A percentile compares a stretch with the other conserved stretches of the same genome.
Conservation (phyloP, 495 filamentous ascomycete species). For the Pseudotulostoma volvatum region DNA sequence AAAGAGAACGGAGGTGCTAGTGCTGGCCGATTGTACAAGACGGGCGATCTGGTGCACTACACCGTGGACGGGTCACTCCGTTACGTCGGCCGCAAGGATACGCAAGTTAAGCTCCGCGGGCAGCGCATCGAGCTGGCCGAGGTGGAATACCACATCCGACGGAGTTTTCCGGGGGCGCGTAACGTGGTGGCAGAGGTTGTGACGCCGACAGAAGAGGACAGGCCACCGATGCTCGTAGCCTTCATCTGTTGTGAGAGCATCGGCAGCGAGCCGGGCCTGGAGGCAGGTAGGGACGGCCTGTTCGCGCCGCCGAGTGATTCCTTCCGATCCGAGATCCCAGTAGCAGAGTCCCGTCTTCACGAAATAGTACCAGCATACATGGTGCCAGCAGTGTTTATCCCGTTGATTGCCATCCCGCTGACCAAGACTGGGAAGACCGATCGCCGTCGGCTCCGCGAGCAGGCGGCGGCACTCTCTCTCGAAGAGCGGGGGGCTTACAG, state of each 20-base stretch:
- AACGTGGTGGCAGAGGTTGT: conserved; percentile 3
- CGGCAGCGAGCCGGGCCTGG: not conserved
- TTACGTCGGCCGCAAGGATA: conserved; percentile 20
- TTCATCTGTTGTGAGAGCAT: not conserved
- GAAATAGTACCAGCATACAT: conserved; percentile 27
- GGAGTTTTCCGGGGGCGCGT: not conserved
- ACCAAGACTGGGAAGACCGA: conserved; percentile 37
- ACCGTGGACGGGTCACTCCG: not conserved
- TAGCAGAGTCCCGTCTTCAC: conserved; percentile 3
- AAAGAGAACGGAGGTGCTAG: not conserved
- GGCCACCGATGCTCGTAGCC: not conserved
- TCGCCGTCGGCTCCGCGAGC: conserved; percentile 23
- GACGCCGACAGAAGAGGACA: not conserved
- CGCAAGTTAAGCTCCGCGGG: conserved; percentile 34
- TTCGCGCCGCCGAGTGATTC: not conserved
- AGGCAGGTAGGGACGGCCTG: not conserved
- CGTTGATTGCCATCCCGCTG: conserved; percentile 30
- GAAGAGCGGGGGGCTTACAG: not conserved
- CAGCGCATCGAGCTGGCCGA: conserved; percentile 37
- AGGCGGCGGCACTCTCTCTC: conserved; percentile 2
- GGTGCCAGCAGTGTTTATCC: conserved; percentile 37
- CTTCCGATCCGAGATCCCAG: not conserved
- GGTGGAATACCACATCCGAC: conserved; percentile 28
- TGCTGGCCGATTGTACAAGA: conserved; percentile 1
- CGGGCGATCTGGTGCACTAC: conserved; percentile 3